Conservation (phyloP, 2,329 filamentous ascomycete species). For the Tolypocladium cylindrosporum region DNA sequence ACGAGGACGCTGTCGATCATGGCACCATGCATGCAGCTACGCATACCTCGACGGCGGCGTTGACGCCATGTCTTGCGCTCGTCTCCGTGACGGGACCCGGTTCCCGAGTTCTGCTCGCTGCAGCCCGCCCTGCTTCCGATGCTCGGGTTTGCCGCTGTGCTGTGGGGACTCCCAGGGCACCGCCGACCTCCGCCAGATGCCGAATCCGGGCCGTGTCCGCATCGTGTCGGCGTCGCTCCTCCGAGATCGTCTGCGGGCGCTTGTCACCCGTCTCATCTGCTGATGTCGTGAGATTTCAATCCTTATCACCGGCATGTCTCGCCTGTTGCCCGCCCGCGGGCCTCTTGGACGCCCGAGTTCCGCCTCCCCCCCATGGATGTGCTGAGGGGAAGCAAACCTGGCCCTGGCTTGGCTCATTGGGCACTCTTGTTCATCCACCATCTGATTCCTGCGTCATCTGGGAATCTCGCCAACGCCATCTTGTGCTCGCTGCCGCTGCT, state of each 20-base stretch:
- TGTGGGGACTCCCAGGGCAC: not conserved
- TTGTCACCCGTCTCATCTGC: not conserved
- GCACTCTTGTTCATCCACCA: not conserved
- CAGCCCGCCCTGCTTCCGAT: not conserved
- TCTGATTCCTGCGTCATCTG: not conserved
- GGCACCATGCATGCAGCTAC: not conserved
- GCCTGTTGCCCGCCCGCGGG: not conserved
- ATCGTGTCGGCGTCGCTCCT: not conserved
- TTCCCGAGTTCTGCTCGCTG: no score
- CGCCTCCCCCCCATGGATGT: not conserved
- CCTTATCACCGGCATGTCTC: not conserved
- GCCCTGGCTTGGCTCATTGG: not conserved
- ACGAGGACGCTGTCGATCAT: not conserved
- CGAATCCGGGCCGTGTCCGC: not conserved
- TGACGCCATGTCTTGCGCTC: not conserved
- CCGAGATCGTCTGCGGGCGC: not conserved
- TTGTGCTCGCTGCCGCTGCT: not conserved
- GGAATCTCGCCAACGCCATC: not conserved
- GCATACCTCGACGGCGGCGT: not conserved
- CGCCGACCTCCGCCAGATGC: not conserved
- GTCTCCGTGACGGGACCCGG: not conserved
- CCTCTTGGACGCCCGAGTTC: not conserved
- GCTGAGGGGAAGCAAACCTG: not conserved
- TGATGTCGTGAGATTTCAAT: not conserved
- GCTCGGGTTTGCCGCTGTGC: not conserved